Percentiles rank a stretch among this genome's conserved stretches.
These are phyloP conservation scores for Scedosporium minutisporum DNA, from an alignment of 2,329 filamentous ascomycete species.

Conservation along the genomic window DNA sequence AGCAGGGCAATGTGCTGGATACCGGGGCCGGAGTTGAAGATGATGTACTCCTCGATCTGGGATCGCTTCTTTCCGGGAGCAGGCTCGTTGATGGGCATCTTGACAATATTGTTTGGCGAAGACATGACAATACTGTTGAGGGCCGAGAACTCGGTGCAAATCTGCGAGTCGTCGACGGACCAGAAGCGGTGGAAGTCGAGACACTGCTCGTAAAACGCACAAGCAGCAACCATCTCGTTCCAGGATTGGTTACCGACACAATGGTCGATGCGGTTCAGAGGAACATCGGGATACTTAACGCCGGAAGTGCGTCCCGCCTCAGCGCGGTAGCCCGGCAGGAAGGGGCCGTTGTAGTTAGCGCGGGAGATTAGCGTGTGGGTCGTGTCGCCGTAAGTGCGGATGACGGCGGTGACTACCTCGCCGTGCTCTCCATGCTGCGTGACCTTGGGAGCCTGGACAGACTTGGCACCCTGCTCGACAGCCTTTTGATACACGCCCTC, in stretches of 20 bases:
- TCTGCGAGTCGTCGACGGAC: slow-evolving; percentile 88
- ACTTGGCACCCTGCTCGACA: slow-evolving; percentile 50
- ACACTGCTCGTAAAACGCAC: slow-evolving; percentile 71
- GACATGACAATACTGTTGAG: slow-evolving; percentile 87
- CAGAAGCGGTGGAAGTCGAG: slow-evolving; percentile 96
- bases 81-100: slow-evolving; percentile 98
- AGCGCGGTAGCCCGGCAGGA: slow-evolving; percentile 72
- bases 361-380: slow-evolving; percentile 85
- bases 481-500: slow-evolving; percentile 69
- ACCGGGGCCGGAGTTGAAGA: slow-evolving; percentile 81
- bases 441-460: slow-evolving; percentile 51
- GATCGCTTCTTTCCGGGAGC: slow-evolving; percentile 81
- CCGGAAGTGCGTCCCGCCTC: slow-evolving; percentile 30
- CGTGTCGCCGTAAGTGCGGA: slow-evolving; percentile 89
- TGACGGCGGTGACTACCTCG: slow-evolving; percentile 63
- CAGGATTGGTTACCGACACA: slow-evolving; percentile 97
- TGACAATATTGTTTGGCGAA: slow-evolving; percentile 73
- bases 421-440: slow-evolving; percentile 51
- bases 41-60: slow-evolving; percentile 88
- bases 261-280: slow-evolving; percentile 76
- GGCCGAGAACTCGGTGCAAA: slow-evolving; percentile 86
- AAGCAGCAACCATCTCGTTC: slow-evolving; percentile 68
- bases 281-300: slow-evolving; percentile 49
- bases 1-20: slow-evolving; percentile 90
- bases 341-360: slow-evolving; percentile 58